Evolutionary conservation across 495 filamentous ascomycete genomes (phyloP), one percentile per base, ranked within the genome.

Genomic region (Xylaria flabelliformis): DNA sequence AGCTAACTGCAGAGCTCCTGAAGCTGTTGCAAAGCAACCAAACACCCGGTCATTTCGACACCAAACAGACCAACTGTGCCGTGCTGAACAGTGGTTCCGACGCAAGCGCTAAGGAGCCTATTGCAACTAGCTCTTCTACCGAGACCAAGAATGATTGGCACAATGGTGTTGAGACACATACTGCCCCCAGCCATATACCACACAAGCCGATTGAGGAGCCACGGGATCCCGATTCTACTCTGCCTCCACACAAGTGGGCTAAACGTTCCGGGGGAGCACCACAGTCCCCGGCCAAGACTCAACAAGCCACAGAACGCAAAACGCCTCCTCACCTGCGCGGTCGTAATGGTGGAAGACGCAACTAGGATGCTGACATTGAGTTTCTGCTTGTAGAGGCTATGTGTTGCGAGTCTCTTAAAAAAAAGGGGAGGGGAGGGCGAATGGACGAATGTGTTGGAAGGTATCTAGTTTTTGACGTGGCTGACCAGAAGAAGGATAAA

Each of bases 261-360:
- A n/a, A 61, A 39, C 58, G 34, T 29, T 32, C 53, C 32, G 53
- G 10, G 53, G 53, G 12, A 29, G 51, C 17, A 17, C 58, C 34
- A 61, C 58, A 39, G 0, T n/a, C 32, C 3, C 58, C 58, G 19
- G 58, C 12, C 15, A n/a, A n/a, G 17, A n/a, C 19, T 61, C 58
- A 61, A 12, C 32, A 21, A 19, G 19, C 34, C 19, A 39, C n/a
- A 10, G 32, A n/a, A 12, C 58, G 58, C n/a, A 61, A 61, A 12
- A 66, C 46, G 1, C 64, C 46, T 29, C 64, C 64, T 36, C 64
- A 66, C 39, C 24, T 66, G 19, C 64, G 64, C 24, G 64, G 64
- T 48, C 39, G 19, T 48, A 4, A 24, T 48, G 13, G 61, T 9
- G 15, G 19, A 51, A 53, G 32, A 66, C 29, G 64, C 32, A 24